Evolutionary conservation across 2,329 filamentous ascomycete species (phyloP).

Genomic region (Neonectria coccinea): DNA sequence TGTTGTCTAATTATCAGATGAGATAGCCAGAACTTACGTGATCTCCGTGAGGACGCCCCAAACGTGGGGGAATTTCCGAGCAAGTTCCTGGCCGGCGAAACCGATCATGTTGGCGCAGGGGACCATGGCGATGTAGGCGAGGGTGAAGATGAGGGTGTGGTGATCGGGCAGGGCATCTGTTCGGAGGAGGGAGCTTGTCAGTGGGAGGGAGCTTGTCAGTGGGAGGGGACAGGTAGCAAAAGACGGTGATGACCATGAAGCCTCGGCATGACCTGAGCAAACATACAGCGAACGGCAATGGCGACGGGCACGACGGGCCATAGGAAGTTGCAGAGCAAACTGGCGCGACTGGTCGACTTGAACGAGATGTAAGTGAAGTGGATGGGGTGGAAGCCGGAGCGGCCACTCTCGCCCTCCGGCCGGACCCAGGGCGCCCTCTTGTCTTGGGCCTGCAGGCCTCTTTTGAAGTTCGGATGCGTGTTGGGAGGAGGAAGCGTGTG

Average conservation of each 20-base stretch:
- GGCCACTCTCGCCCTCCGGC: constrained; percentile 58
- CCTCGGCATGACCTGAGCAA: background rate
- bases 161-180: constrained; percentile 51
- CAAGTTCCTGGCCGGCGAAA: constrained; percentile 74
- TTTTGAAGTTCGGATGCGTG: constrained; percentile 42
- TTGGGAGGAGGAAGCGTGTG: constrained; percentile 45
- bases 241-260: background rate
- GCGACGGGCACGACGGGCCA: constrained; percentile 65
- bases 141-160: constrained; percentile 60
- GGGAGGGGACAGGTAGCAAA: background rate
- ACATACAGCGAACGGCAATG: constrained; percentile 56
- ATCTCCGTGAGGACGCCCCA: constrained; percentile 72
- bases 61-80: constrained; percentile 81
- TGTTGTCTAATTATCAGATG: background rate
- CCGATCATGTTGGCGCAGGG: constrained; percentile 64
- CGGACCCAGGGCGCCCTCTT: constrained; percentile 38
- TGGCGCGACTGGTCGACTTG: constrained; percentile 58
- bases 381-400: constrained; percentile 57
- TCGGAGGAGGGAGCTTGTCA: constrained; percentile 19
- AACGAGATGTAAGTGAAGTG: constrained; percentile 59
- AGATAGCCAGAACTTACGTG: constrained; percentile 53
- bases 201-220: constrained; percentile 18
- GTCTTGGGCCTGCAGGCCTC: constrained; percentile 27
- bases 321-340: constrained; percentile 60
- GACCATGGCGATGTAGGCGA: constrained; percentile 64